A percentile compares a stretch with the other conserved stretches of the same genome.
Evolutionary conservation across 106 monocot species (phyloP).

Genomic region (Triglochin maritima): DNA sequence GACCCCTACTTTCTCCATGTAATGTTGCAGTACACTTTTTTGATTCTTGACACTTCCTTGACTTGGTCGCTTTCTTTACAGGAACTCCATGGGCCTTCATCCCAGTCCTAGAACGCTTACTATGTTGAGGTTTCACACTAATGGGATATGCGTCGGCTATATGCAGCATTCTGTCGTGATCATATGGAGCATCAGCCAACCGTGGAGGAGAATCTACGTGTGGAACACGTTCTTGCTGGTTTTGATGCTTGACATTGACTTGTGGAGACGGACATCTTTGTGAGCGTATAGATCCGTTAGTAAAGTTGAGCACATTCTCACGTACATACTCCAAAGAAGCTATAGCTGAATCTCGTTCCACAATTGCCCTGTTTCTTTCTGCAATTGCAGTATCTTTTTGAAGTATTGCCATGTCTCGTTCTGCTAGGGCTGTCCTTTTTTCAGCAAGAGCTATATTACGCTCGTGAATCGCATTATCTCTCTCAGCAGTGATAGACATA

Average conservation of each 20-base stretch:
- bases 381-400: constrained; percentile 55
- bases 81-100: constrained; percentile 11
- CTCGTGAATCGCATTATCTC: constrained; percentile 68
- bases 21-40: constrained; percentile 8
- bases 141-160: constrained; percentile 40
- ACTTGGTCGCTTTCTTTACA: constrained; percentile 14
- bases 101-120: constrained; percentile 35
- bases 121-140: constrained; percentile 20
- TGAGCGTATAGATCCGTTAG: constrained; percentile 11
- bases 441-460: constrained; percentile 56
- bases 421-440: constrained; percentile 61
- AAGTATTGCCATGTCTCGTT: constrained; percentile 63
- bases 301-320: constrained; percentile 24
- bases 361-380: constrained; percentile 56
- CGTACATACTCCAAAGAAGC: constrained; percentile 45
- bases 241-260: constrained; percentile 9
- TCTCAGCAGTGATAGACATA: constrained; percentile 42
- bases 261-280: constrained; percentile 4
- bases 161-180: constrained; percentile 34
- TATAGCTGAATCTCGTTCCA: constrained; percentile 67
- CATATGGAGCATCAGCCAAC: constrained; percentile 34
- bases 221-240: constrained; percentile 25
- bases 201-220: constrained; percentile 19
- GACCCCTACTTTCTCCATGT: constrained; percentile 13
- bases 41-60: constrained; percentile 11